A percentile compares a stretch with the other conserved stretches of the same genome.
These are phyloP conservation scores for Penicillium griseofulvum DNA, from an alignment of 2,329 filamentous ascomycete species.

Conservation along the genomic window DNA sequence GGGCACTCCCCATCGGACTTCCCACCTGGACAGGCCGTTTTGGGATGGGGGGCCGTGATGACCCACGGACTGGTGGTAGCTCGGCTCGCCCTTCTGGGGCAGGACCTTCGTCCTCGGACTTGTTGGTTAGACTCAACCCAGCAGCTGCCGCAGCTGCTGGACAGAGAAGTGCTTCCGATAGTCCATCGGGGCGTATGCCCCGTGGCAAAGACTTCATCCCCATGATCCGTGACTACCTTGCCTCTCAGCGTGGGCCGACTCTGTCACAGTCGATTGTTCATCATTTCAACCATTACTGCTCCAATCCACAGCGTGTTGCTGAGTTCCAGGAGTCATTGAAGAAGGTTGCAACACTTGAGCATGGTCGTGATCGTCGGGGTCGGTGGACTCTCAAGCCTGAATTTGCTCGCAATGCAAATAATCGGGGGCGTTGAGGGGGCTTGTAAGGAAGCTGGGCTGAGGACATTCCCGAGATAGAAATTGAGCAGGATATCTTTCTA, in stretches of 20 bases:
- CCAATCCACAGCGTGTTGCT: slow-evolving; percentile 63
- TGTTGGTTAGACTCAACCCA: slow-evolving; percentile 41
- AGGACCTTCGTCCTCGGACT: slow-evolving; percentile 41
- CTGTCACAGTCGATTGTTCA: slow-evolving; percentile 84
- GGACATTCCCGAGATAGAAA: not conserved
- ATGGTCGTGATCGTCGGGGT: slow-evolving; percentile 48
- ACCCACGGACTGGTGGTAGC: slow-evolving; percentile 40
- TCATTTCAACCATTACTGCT: slow-evolving; percentile 81
- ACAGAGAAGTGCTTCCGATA: not conserved
- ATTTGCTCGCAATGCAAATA: slow-evolving; percentile 35
- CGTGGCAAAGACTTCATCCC: slow-evolving; percentile 63
- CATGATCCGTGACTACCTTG: slow-evolving; percentile 76
- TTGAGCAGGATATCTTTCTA: not conserved
- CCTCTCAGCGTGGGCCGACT: slow-evolving; percentile 71
- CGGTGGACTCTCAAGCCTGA: slow-evolving; percentile 62
- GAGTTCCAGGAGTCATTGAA: slow-evolving; percentile 82
- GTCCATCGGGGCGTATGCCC: slow-evolving; percentile 33
- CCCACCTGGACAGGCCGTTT: slow-evolving; percentile 92
- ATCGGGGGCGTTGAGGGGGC: slow-evolving; percentile 7
- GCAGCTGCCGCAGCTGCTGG: slow-evolving; percentile 7
- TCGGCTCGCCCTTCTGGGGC: slow-evolving; percentile 34
- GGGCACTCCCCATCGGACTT: slow-evolving; percentile 72
- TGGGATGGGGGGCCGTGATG: slow-evolving; percentile 66
- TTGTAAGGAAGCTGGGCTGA: not conserved
- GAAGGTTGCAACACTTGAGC: slow-evolving; percentile 66